A percentile compares a stretch with the other conserved stretches of the same genome.
These are phyloP conservation scores for Leptosphaerulina australis DNA, from an alignment of 2,329 filamentous ascomycete species.

Conservation along the genomic window DNA sequence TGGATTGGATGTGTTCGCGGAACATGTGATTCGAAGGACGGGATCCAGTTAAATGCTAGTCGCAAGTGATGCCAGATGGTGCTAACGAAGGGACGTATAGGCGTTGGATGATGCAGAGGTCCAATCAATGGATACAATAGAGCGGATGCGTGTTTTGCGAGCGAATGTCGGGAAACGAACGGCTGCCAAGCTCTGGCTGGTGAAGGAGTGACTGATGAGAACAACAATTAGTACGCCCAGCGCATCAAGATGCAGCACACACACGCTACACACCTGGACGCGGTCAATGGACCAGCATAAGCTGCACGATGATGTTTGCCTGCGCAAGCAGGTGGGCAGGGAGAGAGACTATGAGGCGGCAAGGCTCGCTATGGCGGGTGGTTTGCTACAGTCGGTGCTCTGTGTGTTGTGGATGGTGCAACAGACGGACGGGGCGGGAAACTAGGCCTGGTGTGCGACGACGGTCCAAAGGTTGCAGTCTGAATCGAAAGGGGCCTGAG, in stretches of 20 bases:
- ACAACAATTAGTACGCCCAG: background rate
- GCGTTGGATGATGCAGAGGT: constrained; percentile 34
- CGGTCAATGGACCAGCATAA: constrained; percentile 45
- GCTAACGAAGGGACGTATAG: constrained; percentile 43
- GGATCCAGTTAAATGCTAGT: constrained; percentile 35
- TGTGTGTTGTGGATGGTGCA: constrained; percentile 21
- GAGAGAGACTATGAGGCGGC: constrained; percentile 22
- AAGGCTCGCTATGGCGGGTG: constrained; percentile 17
- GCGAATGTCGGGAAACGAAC: constrained; percentile 49
- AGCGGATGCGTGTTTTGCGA: constrained; percentile 24
- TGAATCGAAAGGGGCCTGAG: constrained; percentile 14
- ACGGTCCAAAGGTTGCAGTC: constrained; percentile 17
- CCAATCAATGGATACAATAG: constrained; percentile 46
- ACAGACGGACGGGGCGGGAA: constrained; percentile 32
- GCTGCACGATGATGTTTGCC: constrained; percentile 20
- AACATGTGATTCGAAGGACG: constrained; percentile 39
- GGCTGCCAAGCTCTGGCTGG: constrained; percentile 49
- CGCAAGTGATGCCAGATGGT: constrained; percentile 17
- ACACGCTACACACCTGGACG: constrained; percentile 34
- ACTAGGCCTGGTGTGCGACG: constrained; percentile 24
- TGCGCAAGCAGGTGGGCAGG: constrained; percentile 21
- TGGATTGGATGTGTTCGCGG: constrained; percentile 24
- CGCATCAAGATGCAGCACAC: background rate
- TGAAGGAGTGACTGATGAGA: constrained; percentile 17
- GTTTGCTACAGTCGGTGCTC: constrained; percentile 17